phyloP scores from a whole-genome alignment of 202 grass and related monocot species.

The Brachypodium distachyon region DNA sequence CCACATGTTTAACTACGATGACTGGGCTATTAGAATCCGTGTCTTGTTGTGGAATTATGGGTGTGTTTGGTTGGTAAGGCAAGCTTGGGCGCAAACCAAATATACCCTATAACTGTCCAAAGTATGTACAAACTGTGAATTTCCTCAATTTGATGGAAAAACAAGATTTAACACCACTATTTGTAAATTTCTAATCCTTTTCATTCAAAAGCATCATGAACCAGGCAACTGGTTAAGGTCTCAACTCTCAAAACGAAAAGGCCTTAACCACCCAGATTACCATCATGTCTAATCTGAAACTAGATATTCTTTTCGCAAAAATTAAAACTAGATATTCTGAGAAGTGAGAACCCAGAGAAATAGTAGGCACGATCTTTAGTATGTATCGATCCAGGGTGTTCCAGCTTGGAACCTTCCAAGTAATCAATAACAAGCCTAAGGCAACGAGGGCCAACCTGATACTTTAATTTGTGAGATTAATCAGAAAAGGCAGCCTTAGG shows the following conservation, averaged over 20 bases:
- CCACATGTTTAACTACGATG: neutral
- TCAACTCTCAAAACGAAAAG: neutral
- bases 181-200: neutral
- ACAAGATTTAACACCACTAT: neutral
- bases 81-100: no score
- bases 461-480: neutral
- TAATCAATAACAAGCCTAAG: neutral
- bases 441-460: neutral
- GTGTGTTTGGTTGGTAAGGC: no score
- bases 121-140: neutral
- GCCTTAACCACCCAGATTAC: neutral
- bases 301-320: conserved; percentile 2
- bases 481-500: neutral
- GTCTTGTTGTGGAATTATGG: neutral
- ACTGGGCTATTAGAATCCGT: neutral
- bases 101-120: neutral
- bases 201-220: neutral
- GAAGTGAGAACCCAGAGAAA: neutral
- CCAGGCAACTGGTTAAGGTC: no score
- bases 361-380: neutral
- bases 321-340: neutral
- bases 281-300: neutral
- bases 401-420: neutral
- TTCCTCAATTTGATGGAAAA: neutral
- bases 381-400: conserved; percentile 7